A percentile compares a stretch with the other conserved stretches of the same genome.
Evolutionary conservation across 208 protist genomes (phyloP).

Genomic region (Angomonas ambiguus): DNA sequence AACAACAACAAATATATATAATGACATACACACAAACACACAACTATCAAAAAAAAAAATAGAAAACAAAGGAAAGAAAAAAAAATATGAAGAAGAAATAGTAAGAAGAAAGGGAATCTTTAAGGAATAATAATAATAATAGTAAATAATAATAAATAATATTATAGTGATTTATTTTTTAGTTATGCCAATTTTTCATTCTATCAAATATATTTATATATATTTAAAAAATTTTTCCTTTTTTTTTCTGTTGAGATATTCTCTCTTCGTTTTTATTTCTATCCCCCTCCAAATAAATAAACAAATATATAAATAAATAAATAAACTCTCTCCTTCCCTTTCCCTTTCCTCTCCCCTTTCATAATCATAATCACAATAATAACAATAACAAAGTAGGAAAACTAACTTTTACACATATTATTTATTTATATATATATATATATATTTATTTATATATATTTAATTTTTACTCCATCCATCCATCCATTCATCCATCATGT

Average conservation of each 20-base stretch:
- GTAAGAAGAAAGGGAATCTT: conserved; percentile 3
- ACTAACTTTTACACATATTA: no score
- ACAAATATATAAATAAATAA: background rate
- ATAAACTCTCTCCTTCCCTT: no score
- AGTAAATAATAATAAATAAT: background rate
- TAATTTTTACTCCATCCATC: background rate
- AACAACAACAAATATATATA: background rate
- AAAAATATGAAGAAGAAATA: background rate
- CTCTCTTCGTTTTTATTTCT: background rate
- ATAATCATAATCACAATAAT: no score
- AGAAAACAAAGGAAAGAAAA: background rate
- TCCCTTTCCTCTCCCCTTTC: no score
- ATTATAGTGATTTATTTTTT: no score
- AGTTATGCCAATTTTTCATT: no score
- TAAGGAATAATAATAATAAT: background rate
- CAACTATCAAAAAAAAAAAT: no score
- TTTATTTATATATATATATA: background rate
- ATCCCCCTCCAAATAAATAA: background rate
- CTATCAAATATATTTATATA: conserved; percentile 5
- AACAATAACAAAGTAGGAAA: no score
- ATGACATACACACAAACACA: no score
- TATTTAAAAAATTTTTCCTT: background rate
- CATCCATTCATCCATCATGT: background rate
- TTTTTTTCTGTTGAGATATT: background rate
- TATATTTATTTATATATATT: background rate